Conservation (phyloP, 176 grass and related monocot genomes). For the Rhipidocladum racemiflorum region DNA sequence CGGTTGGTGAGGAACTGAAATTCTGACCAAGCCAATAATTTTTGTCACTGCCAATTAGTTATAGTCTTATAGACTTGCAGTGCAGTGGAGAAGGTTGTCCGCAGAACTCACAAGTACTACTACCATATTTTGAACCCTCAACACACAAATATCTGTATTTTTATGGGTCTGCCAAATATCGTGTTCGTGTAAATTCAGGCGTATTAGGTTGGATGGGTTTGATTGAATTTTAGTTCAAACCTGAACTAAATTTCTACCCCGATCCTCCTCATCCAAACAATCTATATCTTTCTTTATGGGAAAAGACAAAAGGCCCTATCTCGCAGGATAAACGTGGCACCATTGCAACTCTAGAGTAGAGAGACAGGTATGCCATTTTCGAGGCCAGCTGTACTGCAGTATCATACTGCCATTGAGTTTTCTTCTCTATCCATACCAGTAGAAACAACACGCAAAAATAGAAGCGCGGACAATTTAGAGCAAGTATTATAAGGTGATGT, state of each 20-base stretch:
- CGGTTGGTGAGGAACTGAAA: constrained; percentile 8
- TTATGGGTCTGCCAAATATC: background rate
- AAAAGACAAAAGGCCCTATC: background rate
- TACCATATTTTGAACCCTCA: background rate
- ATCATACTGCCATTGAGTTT: background rate
- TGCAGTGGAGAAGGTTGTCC: background rate
- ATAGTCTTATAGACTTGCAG: background rate
- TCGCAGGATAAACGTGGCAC: constrained; percentile 14
- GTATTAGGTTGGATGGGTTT: background rate
- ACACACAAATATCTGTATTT: background rate
- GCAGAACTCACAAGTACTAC: background rate
- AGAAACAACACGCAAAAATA: background rate
- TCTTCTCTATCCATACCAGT: background rate
- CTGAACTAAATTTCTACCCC: background rate
- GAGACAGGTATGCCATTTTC: constrained; percentile 16
- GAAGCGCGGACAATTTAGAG: background rate
- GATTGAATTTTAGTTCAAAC: background rate
- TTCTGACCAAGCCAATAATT: background rate
- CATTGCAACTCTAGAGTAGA: background rate
- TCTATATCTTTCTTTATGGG: background rate
- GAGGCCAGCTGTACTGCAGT: constrained; percentile 27
- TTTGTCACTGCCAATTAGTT: constrained; percentile 5
- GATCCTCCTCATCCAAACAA: background rate
- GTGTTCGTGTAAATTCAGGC: background rate
- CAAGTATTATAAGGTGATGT: too few relatives aligned